A percentile compares a stretch with the other conserved stretches of the same genome.
Evolutionary conservation across 1,284 basidiomycete genomes (phyloP).

Genomic region (Ceratobasidium sp.): DNA sequence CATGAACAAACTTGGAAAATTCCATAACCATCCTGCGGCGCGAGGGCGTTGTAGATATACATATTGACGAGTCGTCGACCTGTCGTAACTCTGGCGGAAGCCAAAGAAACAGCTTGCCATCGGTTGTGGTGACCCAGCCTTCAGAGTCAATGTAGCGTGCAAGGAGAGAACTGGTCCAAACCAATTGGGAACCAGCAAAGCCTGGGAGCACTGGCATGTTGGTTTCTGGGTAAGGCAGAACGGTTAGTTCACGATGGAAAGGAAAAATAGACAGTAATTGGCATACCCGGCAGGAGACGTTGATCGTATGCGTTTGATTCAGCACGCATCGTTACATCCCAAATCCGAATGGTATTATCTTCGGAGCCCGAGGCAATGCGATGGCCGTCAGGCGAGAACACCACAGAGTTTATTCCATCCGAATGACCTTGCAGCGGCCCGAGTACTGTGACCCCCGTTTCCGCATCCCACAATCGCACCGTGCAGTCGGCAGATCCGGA

Average conservation of each 20-base stretch:
- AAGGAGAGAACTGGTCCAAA: not conserved
- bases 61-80: not conserved
- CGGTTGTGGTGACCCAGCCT: not conserved
- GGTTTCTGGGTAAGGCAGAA: not conserved
- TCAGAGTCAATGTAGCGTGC: not conserved
- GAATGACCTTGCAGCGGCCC: no score
- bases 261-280: not conserved
- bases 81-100: not conserved
- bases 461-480: no score
- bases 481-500: no score
- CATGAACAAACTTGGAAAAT: constrained; percentile 29
- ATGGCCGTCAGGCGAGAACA: constrained; percentile 33
- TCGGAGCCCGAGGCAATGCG: constrained; percentile 35
- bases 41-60: not conserved
- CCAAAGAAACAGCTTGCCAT: not conserved
- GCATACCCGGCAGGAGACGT: not conserved
- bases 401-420: not conserved
- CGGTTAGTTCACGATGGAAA: not conserved
- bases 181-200: not conserved
- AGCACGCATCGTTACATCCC: not conserved
- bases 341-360: constrained; percentile 33
- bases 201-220: not conserved
- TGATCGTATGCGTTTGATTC: not conserved
- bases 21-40: not conserved
- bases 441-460: no score